Evolutionary conservation across 2,329 filamentous ascomycete species (phyloP).

Genomic region (Paraconiothyrium sp.): DNA sequence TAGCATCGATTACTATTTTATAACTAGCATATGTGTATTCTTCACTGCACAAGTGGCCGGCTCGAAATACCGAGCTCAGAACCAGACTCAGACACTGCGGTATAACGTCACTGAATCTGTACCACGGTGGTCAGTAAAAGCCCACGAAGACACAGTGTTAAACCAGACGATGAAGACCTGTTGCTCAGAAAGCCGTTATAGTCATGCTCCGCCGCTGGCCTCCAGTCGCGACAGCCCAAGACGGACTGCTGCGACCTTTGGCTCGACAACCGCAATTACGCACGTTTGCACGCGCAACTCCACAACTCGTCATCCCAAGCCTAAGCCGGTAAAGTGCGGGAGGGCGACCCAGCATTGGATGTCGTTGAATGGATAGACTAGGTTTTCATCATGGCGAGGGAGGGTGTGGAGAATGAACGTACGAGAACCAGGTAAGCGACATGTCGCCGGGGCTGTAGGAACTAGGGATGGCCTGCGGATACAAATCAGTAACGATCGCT

Average conservation of each 20-base stretch:
- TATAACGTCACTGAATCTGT: conserved; percentile 15
- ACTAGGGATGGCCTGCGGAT: neutral
- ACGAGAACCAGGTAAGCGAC: conserved; percentile 20
- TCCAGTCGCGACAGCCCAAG: conserved; percentile 56
- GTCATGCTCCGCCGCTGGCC: conserved; percentile 72
- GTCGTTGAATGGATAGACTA: conserved; percentile 72
- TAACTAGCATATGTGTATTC: conserved; percentile 5
- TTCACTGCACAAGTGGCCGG: neutral
- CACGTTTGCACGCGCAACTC: conserved; percentile 67
- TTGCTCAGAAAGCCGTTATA: conserved; percentile 73
- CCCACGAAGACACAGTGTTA: neutral
- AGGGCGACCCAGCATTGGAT: conserved; percentile 74
- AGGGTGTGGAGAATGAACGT: conserved; percentile 30
- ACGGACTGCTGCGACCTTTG: conserved; percentile 46
- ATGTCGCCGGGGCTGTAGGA: neutral
- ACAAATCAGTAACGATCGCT: conserved; percentile 27
- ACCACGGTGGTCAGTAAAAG: conserved; percentile 24
- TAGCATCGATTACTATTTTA: conserved; percentile 2
- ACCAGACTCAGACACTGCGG: neutral
- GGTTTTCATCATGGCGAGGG: conserved; percentile 64
- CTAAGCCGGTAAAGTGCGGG: conserved; percentile 70
- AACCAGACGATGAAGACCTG: conserved; percentile 21
- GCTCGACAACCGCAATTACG: conserved; percentile 67
- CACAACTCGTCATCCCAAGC: conserved; percentile 76
- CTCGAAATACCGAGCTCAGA: neutral